A percentile compares a stretch with the other conserved stretches of the same genome.
Evolutionary conservation across 139 green algal species (phyloP).

Genomic region (Chlamydomonas sp.): DNA sequence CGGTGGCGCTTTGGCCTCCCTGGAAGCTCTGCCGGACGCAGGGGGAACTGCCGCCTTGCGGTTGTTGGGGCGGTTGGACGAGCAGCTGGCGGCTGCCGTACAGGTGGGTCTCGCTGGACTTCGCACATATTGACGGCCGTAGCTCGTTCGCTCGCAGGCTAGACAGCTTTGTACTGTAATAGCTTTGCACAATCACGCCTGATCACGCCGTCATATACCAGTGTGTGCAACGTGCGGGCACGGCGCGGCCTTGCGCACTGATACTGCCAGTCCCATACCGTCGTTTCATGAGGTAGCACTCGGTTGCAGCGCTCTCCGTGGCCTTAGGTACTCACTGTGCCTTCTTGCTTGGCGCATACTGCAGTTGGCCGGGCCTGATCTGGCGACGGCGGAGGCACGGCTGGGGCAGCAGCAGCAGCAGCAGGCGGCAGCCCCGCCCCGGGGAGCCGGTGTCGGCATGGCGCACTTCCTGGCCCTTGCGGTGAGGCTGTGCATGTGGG

Average conservation of each 20-base stretch:
- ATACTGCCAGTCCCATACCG: too few relatives aligned
- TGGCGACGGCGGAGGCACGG: background rate
- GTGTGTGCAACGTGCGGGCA: too few relatives aligned
- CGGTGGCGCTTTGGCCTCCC: background rate
- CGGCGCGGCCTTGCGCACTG: too few relatives aligned
- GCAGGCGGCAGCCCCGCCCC: background rate
- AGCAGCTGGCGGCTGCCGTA: conserved; percentile 11
- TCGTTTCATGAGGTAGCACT: too few relatives aligned
- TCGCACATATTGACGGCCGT: background rate
- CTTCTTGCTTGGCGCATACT: too few relatives aligned
- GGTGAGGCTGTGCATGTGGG: background rate
- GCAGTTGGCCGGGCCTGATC: too few relatives aligned
- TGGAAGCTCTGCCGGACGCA: conserved; percentile 4
- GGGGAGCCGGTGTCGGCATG: background rate
- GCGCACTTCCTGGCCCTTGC: conserved; percentile 15
- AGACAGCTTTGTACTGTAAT: too few relatives aligned
- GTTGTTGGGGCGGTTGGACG: background rate
- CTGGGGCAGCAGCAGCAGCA: background rate
- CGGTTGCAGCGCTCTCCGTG: too few relatives aligned
- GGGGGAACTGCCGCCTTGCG: background rate
- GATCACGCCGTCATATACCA: too few relatives aligned
- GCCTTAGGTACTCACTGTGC: too few relatives aligned
- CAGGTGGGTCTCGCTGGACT: background rate
- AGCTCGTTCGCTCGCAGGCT: too few relatives aligned
- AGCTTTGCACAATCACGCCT: too few relatives aligned